Base-by-base conservation (phyloP, 352 stramenopile species). In the Globisporangium heterothallicum region DNA sequence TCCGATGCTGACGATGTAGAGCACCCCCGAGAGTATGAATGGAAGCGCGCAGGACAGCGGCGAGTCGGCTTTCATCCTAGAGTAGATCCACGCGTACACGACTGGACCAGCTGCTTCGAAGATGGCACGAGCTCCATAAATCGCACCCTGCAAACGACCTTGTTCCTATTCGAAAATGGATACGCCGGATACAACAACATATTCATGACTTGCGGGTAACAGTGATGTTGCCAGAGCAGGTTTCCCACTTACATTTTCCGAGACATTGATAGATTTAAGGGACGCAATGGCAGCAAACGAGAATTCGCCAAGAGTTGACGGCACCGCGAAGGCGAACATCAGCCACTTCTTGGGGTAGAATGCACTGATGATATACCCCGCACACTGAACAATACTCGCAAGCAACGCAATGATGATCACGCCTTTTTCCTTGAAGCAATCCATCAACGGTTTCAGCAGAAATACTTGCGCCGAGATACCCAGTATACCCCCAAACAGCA, bases 231-330 rank as follows among this genome's bases (percentile, higher is more conserved):
- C 7, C 26, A 32, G 24, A 58, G 26, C 7, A 53, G 10, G 2
- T 16, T 3, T 9, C 36, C 34, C 4, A 42, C 25, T 6, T 25
- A 78, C 68, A 56, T 77, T 64, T 34, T 85, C 75, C 8, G 74
- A 88, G 16, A 63, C 69, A 42, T 84, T 80, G 58, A 78, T 66
- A 22, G 73, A 84, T 62, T 81, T 81, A 51, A 84, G 63, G 6
- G 73, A 84, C 53, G 70, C 74, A 30, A 81, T 84, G 14, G 78
- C 78, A 6, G 78, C 74, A 59, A 89, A 88, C 0, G 78, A 85
- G 6, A 92, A 44, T 42, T 87, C 76, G 2, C 75, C 68, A 18
- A 92, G 66, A 40, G 72, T 76, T 1, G 59, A 68, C 6, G 65
- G 65, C 12, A 72, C 48, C 2, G 58, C 65, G 9, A 81, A 44